phyloP scores from a whole-genome alignment of 495 filamentous ascomycete species.

The Annulohypoxylon stygium region DNA sequence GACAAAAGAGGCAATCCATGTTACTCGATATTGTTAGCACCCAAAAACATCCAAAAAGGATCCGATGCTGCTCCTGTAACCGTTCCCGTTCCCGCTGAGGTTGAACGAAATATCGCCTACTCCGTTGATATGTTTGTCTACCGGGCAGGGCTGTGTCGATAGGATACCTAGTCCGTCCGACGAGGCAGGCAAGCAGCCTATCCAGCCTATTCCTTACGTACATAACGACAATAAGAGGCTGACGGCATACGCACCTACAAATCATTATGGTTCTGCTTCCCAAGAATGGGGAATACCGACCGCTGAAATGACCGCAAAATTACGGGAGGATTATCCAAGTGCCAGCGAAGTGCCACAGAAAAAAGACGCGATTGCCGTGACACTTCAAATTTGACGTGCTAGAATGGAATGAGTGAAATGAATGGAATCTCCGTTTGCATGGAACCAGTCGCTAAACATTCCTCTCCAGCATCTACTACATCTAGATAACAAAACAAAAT shows the following conservation, averaged over 20 bases:
- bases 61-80: conserved; percentile 27
- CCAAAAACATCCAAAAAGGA: conserved; percentile 10
- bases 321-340: conserved; percentile 40
- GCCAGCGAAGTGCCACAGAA: conserved; percentile 36
- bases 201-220: conserved; percentile 17
- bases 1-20: background rate
- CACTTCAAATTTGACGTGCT: conserved; percentile 27
- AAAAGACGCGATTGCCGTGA: conserved; percentile 28
- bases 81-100: conserved; percentile 17
- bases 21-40: conserved; percentile 12
- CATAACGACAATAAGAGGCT: conserved; percentile 36
- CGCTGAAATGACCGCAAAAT: conserved; percentile 40
- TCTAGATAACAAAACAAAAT: conserved; percentile 9
- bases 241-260: conserved; percentile 23
- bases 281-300: conserved; percentile 30
- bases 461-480: conserved; percentile 18
- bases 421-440: conserved; percentile 29
- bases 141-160: conserved; percentile 34
- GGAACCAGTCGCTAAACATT: conserved; percentile 41
- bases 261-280: background rate
- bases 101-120: conserved; percentile 44
- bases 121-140: conserved; percentile 33
- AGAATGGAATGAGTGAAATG: conserved; percentile 28
- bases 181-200: conserved; percentile 15
- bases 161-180: conserved; percentile 21